Conservation (phyloP, 2,329 filamentous ascomycete species). For the Alternaria gaisen region DNA sequence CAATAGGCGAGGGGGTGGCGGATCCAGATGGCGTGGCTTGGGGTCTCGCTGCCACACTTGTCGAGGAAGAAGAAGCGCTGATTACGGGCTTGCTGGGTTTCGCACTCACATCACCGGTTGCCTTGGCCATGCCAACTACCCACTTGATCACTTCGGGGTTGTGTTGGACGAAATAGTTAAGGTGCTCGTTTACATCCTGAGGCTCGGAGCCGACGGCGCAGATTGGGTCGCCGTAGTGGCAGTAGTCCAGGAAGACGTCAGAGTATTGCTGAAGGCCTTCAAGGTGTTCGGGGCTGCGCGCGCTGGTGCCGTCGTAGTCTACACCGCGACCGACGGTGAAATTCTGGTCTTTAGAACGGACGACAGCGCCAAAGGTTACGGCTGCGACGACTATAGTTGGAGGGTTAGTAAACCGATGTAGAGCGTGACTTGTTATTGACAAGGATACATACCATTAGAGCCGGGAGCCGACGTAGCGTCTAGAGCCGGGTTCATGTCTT, state of each 20-base stretch:
- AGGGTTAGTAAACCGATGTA: not conserved
- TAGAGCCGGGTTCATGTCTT: conserved; percentile 30
- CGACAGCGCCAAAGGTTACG: conserved; percentile 38
- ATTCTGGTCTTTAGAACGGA: conserved; percentile 31
- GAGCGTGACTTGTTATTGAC: not conserved
- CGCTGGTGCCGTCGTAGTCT: conserved; percentile 31
- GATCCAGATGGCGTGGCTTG: conserved; percentile 5
- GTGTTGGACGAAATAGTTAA: conserved; percentile 61
- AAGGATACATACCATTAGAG: conserved; percentile 28
- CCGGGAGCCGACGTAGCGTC: conserved; percentile 29
- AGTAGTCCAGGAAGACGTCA: conserved; percentile 67
- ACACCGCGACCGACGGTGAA: conserved; percentile 36
- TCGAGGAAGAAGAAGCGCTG: conserved; percentile 4
- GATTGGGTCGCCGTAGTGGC: conserved; percentile 69
- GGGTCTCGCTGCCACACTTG: conserved; percentile 13
- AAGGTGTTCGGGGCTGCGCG: conserved; percentile 31
- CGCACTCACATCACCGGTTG: conserved; percentile 21
- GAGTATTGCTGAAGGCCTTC: conserved; percentile 27
- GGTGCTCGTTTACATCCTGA: conserved; percentile 64
- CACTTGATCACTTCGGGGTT: conserved; percentile 34
- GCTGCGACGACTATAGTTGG: conserved; percentile 32
- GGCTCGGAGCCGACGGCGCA: conserved; percentile 65
- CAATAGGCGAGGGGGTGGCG: not conserved
- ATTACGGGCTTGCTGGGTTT: conserved; percentile 18
- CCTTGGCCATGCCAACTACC: conserved; percentile 29